Conservation (phyloP, 345 rosid species). For the Arabis alpina region DNA sequence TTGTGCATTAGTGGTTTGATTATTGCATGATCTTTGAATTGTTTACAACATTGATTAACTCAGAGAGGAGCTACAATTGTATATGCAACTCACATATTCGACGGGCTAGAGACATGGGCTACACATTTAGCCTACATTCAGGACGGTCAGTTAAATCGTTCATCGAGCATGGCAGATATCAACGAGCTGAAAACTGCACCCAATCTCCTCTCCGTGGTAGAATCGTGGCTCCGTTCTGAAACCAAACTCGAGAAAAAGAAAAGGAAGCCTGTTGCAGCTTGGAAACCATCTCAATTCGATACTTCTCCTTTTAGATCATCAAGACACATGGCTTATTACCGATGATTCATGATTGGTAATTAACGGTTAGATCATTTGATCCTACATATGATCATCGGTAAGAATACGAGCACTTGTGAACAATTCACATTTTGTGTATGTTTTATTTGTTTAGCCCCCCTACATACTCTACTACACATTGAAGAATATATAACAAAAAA, state of each 20-base stretch:
- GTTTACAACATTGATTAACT: background rate
- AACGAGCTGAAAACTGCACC: conserved; percentile 65
- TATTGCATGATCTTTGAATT: conserved; percentile 25
- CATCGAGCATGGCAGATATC: conserved; percentile 57
- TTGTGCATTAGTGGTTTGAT: conserved; percentile 9
- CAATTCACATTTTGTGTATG: conserved; percentile 11
- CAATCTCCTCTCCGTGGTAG: conserved; percentile 82
- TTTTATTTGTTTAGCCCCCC: conserved; percentile 19
- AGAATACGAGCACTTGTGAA: background rate
- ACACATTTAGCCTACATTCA: conserved; percentile 87
- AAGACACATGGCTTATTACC: conserved; percentile 92
- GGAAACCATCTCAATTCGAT: conserved; percentile 54
- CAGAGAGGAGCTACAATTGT: conserved; percentile 91
- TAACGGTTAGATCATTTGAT: conserved; percentile 4
- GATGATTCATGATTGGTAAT: conserved; percentile 45
- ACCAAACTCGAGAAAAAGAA: conserved; percentile 59
- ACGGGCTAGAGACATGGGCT: conserved; percentile 92
- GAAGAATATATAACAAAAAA: background rate
- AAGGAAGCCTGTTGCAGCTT: conserved; percentile 44
- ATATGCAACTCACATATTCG: conserved; percentile 92
- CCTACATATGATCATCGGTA: background rate
- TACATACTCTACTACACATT: background rate
- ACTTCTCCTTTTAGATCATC: conserved; percentile 75
- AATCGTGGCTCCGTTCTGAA: conserved; percentile 88
- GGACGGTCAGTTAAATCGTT: conserved; percentile 71